Evolutionary conservation across 2,329 filamentous ascomycete species (phyloP), one percentile per base, ranked within the genome.

Genomic region (Lithohypha guttulata): DNA sequence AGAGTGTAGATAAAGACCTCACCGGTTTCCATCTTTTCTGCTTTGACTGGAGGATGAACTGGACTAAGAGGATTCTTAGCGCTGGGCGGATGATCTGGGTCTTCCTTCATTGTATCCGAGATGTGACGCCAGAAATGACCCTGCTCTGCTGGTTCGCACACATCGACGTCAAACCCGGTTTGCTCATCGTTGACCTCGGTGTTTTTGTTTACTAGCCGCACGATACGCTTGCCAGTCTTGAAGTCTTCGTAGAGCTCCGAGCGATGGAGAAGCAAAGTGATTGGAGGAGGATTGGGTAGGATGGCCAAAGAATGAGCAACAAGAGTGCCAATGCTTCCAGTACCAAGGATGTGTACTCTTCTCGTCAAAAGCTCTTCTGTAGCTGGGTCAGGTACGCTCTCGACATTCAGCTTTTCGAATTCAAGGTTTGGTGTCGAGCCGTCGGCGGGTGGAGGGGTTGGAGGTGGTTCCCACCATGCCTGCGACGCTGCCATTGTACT

Each of bases 321-420:
- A 18, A 95, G 73, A 29, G 76, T 76, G 10, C 86, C 87, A 9
- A 94, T 68, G 55, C 85, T 93, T 23, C 87, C 87, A 8, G 82
- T 56, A 8, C 89, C 87, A 2, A 94, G 63, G 33, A 95, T 70
- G 53, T 91, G 77, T 45, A 93, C 79, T 22, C 78, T 70, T 43
- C 64, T 54, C 25, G 48, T 47, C 6, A 46, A 41, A 17, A 39
- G 41, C 25, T 53, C 41, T 18, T 47, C 39, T 11, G 41, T 14
- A 6, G 3, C 33, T 9, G 22, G 18, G 5, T 34, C 25, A 21
- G 34, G 10, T 4, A 45, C 29, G 14, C 33, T 32, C 13, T 34
- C 19, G 26, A 41, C 28, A 20, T 41, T 27, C 33, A 41, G 36
- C 22, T 22, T 37, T 17, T 23, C 29, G 19, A 21, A 34, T 13